Percentiles rank a stretch among this genome's conserved stretches.
These are phyloP conservation scores for Oryza officinalis DNA, from an alignment of 176 grass and related monocot species.

Conservation along the genomic window DNA sequence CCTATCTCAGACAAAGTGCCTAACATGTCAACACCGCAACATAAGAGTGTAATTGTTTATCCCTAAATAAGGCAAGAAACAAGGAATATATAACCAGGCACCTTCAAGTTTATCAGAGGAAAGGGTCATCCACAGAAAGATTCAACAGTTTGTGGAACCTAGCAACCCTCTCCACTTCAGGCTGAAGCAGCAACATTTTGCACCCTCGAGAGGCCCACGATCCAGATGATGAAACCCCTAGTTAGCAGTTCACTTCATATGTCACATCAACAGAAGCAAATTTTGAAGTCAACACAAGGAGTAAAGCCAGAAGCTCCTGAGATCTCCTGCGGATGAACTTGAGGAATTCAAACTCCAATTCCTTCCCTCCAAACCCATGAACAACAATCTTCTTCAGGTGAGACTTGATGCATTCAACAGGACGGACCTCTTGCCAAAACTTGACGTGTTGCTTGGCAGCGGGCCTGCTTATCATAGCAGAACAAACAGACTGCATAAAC, in stretches of 20 bases:
- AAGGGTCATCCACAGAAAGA: constrained; percentile 3
- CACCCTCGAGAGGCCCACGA: neutral
- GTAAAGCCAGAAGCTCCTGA: neutral
- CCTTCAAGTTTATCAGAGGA: neutral
- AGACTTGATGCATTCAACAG: constrained; percentile 3
- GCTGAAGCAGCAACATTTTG: neutral
- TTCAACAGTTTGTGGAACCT: neutral
- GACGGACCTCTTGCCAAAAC: constrained; percentile 7
- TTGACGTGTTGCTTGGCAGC: neutral
- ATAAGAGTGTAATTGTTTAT: neutral
- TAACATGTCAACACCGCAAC: too few species aligned
- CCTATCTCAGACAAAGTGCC: neutral
- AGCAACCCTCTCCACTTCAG: too few species aligned
- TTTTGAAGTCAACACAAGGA: neutral
- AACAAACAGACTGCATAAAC: constrained; percentile 33
- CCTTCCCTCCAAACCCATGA: neutral
- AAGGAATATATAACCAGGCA: neutral
- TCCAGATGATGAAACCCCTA: neutral
- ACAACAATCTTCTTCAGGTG: neutral
- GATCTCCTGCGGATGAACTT: neutral
- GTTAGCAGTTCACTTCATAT: neutral
- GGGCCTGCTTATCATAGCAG: too few species aligned
- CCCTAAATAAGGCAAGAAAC: neutral
- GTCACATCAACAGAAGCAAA: neutral
- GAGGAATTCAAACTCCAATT: constrained; percentile 22